Conservation (phyloP, 2,329 filamentous ascomycete genomes). For the Colletotrichum orchidophilum region DNA sequence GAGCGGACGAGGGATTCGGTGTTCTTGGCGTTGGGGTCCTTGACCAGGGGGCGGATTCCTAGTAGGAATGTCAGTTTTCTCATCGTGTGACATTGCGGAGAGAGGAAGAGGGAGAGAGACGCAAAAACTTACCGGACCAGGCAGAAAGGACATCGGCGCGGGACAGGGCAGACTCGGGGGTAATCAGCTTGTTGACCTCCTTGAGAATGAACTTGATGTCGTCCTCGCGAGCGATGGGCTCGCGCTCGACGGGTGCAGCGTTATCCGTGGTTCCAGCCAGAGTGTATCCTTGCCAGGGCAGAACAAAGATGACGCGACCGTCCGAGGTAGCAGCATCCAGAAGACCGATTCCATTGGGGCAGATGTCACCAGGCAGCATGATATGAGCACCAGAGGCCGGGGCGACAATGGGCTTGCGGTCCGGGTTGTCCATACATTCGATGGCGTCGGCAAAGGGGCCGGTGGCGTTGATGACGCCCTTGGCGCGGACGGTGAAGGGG, state of each 20-base stretch:
- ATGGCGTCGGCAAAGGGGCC: constrained; percentile 84
- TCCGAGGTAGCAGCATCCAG: constrained; percentile 85
- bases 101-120: neutral
- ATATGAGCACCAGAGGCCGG: constrained; percentile 86
- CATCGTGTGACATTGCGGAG: neutral
- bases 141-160: constrained; percentile 81
- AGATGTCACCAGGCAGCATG: constrained; percentile 81
- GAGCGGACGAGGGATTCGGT: constrained; percentile 86
- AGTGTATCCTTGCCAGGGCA: constrained; percentile 88
- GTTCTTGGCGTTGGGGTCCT: constrained; percentile 82
- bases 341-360: constrained; percentile 82
- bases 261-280: constrained; percentile 86
- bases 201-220: constrained; percentile 86
- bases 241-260: constrained; percentile 71
- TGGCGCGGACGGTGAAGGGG: constrained; percentile 76
- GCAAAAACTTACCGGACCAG: constrained; percentile 72
- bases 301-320: constrained; percentile 87
- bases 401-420: constrained; percentile 76
- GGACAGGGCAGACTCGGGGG: constrained; percentile 78
- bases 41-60: constrained; percentile 80
- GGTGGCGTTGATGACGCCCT: constrained; percentile 85
- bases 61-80: neutral
- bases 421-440: constrained; percentile 81
- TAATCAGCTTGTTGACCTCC: constrained; percentile 80
- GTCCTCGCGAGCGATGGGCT: constrained; percentile 78